Percentiles rank a stretch among this genome's conserved stretches.
Evolutionary conservation across 225 moss, liverwort and hornwort species (phyloP).

Genomic region (Marchantia polymorpha): DNA sequence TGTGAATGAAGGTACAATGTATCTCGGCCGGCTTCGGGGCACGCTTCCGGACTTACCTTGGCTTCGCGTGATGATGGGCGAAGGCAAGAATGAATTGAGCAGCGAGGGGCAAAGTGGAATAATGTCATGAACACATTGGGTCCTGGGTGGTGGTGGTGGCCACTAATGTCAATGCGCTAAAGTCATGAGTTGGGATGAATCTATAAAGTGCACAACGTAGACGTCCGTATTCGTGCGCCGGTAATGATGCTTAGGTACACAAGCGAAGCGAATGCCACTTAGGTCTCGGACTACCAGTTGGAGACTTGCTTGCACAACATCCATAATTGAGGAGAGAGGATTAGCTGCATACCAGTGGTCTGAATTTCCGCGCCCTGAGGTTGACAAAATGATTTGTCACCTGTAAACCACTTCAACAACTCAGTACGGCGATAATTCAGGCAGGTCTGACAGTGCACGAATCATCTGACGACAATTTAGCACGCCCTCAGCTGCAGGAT

Average conservation of each 20-base stretch:
- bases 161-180: too few relatives aligned
- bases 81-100: too few relatives aligned
- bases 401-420: constrained; percentile 16
- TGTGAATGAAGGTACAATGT: too few relatives aligned
- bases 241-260: too few relatives aligned
- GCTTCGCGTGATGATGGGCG: too few relatives aligned
- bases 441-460: constrained; percentile 2
- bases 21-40: too few relatives aligned
- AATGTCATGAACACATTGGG: too few relatives aligned
- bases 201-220: not conserved
- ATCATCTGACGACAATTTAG: constrained; percentile 7
- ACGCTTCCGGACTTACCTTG: too few relatives aligned
- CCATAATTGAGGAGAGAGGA: not conserved
- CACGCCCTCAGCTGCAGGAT: not conserved
- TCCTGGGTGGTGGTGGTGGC: too few relatives aligned
- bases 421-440: constrained; percentile 1
- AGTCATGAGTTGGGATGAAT: too few relatives aligned
- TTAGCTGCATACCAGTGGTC: constrained; percentile 19
- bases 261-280: too few relatives aligned
- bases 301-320: not conserved
- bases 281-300: not conserved
- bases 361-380: constrained; percentile 22
- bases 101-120: too few relatives aligned
- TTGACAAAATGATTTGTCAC: constrained; percentile 26
- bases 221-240: not conserved